Base-by-base conservation (phyloP, 2,329 filamentous ascomycete genomes). In the Fusarium chaquense region DNA sequence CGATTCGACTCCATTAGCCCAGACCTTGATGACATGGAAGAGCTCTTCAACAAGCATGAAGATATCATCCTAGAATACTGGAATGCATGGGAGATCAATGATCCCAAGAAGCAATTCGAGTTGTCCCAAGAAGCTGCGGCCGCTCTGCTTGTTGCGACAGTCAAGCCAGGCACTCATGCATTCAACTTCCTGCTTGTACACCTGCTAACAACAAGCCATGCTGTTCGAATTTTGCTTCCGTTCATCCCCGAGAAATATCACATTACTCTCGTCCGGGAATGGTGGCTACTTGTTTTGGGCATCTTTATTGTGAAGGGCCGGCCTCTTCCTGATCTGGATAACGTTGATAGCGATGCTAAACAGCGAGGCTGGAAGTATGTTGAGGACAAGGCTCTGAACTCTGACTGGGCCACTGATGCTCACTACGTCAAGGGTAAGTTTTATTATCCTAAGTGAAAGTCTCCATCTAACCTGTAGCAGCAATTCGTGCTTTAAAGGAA, bases 161-260 rank as follows among this genome's bases (percentile, higher is more conserved):
- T 89, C 3, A 76, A 83, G 35, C 84, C 83, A 5, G 85, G 85
- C 15, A 85, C 85, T 15, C 86, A 90, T 56, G 83, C 88, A 32
- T 97, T 94, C 80, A 93, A 96, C 80, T 95, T 97, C 81, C 93
- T 93, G 80, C 80, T 94, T 43, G 90, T 92, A 6, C 93, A 97
- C 76, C 79, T 96, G 10, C 84, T 99, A 33, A 97, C 93, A 1
- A 91, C 92, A 22, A 94, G 91, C 64, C 94, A 99, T 77, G 95
- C 96, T 1, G 87, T 97, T 15, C 88, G 96, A n/a, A 88, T 97
- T 26, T 80, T 99, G 7, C 83, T 99, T 4, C 93, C 96, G 0
- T 79, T 93, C 36, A 82, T 98, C 13, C 93, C 94, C 0, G 80
- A 85, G 16, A 87, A 89, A 74, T 91, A 90, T 73, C 95, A 97